Evolutionary conservation across 2,329 filamentous ascomycete genomes (phyloP), one percentile per base, ranked within the genome.

Genomic region (Aureobasidium sp.): DNA sequence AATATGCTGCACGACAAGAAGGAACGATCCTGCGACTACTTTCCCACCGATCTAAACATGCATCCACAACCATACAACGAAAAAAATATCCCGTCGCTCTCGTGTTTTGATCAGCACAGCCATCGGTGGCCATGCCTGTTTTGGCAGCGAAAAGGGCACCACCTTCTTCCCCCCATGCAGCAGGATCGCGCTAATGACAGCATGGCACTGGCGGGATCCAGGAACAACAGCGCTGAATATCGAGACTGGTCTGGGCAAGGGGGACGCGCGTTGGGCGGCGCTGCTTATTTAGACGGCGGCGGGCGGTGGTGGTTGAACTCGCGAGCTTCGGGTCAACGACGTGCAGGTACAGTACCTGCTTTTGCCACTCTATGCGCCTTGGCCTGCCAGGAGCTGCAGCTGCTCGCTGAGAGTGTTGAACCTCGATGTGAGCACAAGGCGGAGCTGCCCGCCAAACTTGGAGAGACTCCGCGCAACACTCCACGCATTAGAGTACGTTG

Each of bases 1-100:
- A 22, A 45, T 37, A 45, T 37, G 42, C 31, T 48, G 27, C 54
- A 39, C 19, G 42, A 47, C 40, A 29, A 58, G 54, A 58, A 58
- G 31, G 54, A 24, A 22, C 54, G 54, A 58, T 58, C 54, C 40
- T 58, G 37, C 42, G 19, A 39, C 29, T 48, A 47, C 31, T 47
- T 58, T 58, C 54, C 54, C 27, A 58, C 54, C 54, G 54, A 48
- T 47, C 54, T 58, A 14, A 24, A 24, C 39, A 31, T 48, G 24
- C 47, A 47, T 58, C 27, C 53, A 54, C 47, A 47, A 48, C 27
- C 53, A 54, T 35, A 53, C 35, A 54, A 54, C 37, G 50, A 45
- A 45, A 57, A 48, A 57, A 48, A 29, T n/a, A 39, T 58, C 31
- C 54, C 40, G 54, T 33, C 12, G 31, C 22, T 19, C 22, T 48